Percentiles rank a stretch among this genome's conserved stretches.
These are phyloP conservation scores for Rhizopus delemar DNA, from an alignment of 371 early-diverging fungal species.

Conservation along the genomic window DNA sequence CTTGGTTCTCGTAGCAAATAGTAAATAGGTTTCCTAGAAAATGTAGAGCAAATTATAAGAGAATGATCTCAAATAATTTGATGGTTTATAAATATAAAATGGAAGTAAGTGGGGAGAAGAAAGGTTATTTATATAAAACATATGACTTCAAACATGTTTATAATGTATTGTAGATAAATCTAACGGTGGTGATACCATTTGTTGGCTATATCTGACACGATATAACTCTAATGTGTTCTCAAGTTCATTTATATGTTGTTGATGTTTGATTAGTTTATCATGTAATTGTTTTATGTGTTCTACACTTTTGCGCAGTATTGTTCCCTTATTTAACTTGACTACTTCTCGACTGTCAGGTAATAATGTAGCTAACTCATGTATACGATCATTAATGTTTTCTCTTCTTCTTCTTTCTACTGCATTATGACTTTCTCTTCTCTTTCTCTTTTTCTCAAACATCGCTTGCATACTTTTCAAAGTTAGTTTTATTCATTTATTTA, in stretches of 20 bases:
- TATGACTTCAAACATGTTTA: too few relatives aligned
- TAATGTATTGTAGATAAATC: conserved; percentile 22
- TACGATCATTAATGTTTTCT: conserved; percentile 95
- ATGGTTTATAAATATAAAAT: too few relatives aligned
- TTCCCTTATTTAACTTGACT: conserved; percentile 77
- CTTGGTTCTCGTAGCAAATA: too few relatives aligned
- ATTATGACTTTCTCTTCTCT: conserved; percentile 45
- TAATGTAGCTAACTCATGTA: conserved; percentile 57
- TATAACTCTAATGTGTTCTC: conserved; percentile 49
- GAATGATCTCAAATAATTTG: too few relatives aligned
- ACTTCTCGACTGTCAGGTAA: conserved; percentile 48
- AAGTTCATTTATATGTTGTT: conserved; percentile 67
- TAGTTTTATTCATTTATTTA: background rate
- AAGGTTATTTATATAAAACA: too few relatives aligned
- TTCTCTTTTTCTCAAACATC: conserved; percentile 39
- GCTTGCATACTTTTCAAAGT: conserved; percentile 30
- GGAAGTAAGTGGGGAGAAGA: too few relatives aligned
- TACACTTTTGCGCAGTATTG: conserved; percentile 81
- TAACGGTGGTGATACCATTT: conserved; percentile 19
- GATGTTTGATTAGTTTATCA: conserved; percentile 56
- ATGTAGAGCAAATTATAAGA: too few relatives aligned
- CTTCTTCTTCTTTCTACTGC: conserved; percentile 88
- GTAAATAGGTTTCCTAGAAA: too few relatives aligned
- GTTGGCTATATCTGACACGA: conserved; percentile 27
- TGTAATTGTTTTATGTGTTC: conserved; percentile 80